These are phyloP conservation scores for Dunaliella sp. DNA, from an alignment of 139 green algal genomes.

Conservation along the genomic window DNA sequence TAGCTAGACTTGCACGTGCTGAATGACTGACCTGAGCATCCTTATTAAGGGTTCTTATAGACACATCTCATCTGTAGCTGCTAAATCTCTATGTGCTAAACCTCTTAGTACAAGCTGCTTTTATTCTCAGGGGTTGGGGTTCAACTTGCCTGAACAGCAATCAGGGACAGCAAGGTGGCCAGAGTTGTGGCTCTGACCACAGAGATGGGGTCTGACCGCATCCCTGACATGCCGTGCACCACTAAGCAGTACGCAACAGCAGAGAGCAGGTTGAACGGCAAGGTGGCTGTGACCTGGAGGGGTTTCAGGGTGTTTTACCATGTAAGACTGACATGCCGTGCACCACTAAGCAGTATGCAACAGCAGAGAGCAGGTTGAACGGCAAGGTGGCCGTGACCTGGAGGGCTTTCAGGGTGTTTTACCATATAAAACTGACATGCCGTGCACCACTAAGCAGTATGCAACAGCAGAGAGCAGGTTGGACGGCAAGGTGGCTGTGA, in stretches of 20 bases:
- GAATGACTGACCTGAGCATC: too few relatives aligned
- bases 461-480: conserved; percentile 48
- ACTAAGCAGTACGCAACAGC: conserved; percentile 39
- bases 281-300: conserved; percentile 36
- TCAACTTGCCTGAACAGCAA: not conserved
- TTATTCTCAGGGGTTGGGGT: not conserved
- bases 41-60: too few relatives aligned
- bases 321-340: not conserved
- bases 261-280: conserved; percentile 58
- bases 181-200: not conserved
- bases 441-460: conserved; percentile 10
- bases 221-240: conserved; percentile 61
- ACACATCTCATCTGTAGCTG: too few relatives aligned
- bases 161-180: not conserved
- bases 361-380: conserved; percentile 51
- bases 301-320: not conserved
- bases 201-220: conserved; percentile 17
- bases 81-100: too few relatives aligned
- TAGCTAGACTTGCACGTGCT: too few relatives aligned
- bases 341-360: conserved; percentile 25
- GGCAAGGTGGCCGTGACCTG: conserved; percentile 34
- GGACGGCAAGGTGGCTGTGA: conserved; percentile 42
- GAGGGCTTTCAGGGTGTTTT: not conserved
- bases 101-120: too few relatives aligned
- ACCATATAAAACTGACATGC: not conserved